phyloP scores from a whole-genome alignment of 2,329 filamentous ascomycete genomes.

The Blumeriella jaapii region DNA sequence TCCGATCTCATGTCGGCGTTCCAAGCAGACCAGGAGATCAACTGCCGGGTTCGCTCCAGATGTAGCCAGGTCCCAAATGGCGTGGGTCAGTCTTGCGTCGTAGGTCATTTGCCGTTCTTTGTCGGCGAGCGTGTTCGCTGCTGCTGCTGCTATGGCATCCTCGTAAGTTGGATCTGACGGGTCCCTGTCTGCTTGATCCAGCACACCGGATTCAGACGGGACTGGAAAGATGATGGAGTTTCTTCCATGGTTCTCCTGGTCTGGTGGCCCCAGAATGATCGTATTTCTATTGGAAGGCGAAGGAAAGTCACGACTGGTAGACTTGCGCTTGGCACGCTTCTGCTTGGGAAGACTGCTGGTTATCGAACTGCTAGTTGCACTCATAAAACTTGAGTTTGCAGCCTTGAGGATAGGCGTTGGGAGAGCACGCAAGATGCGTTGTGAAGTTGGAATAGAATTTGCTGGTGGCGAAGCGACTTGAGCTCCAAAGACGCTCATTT shows the following conservation, averaged over 20 bases:
- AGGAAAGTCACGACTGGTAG: constrained; percentile 31
- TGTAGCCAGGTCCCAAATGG: constrained; percentile 90
- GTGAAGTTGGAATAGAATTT: constrained; percentile 80
- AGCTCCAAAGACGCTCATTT: constrained; percentile 69
- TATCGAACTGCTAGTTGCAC: constrained; percentile 76
- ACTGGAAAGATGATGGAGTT: constrained; percentile 24
- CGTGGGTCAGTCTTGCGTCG: constrained; percentile 76
- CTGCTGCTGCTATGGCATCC: constrained; percentile 33
- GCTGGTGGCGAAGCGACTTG: constrained; percentile 64
- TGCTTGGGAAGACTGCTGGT: constrained; percentile 65
- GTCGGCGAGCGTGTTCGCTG: constrained; percentile 51
- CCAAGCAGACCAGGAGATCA: constrained; percentile 83
- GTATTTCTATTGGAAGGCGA: constrained; percentile 27
- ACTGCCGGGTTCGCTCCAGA: constrained; percentile 87
- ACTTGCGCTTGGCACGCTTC: constrained; percentile 48
- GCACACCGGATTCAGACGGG: constrained; percentile 18
- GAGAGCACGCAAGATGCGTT: constrained; percentile 79
- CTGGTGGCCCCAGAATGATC: constrained; percentile 27
- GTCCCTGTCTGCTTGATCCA: constrained; percentile 22
- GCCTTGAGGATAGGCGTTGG: constrained; percentile 87
- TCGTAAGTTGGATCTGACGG: constrained; percentile 24
- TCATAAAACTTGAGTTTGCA: constrained; percentile 93
- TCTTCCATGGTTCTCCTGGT: constrained; percentile 25
- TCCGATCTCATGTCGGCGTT: constrained; percentile 81
- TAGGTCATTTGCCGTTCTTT: constrained; percentile 65